Percentiles rank a stretch among this genome's conserved stretches.
phyloP scores from a whole-genome alignment of 2,329 filamentous ascomycete genomes.

The Dactylonectria macrodidyma region DNA sequence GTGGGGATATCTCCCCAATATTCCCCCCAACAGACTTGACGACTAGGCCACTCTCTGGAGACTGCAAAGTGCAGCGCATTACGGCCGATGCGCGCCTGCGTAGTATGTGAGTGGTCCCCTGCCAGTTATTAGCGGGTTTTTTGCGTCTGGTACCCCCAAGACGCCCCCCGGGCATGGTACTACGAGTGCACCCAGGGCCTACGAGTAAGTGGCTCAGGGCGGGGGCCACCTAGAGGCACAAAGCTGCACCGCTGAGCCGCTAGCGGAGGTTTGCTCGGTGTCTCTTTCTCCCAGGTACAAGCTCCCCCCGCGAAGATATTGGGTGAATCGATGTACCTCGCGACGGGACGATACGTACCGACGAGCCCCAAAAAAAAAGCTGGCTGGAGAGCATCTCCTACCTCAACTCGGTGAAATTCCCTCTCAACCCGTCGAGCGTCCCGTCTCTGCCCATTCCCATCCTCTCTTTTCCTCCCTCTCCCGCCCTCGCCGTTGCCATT shows the following conservation, averaged over 20 bases:
- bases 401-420: slow-evolving; percentile 50
- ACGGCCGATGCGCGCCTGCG: slow-evolving; percentile 32
- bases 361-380: slow-evolving; percentile 51
- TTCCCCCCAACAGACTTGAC: slow-evolving; percentile 47
- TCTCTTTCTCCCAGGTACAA: slow-evolving; percentile 44
- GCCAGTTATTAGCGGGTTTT: slow-evolving; percentile 3
- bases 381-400: slow-evolving; percentile 45
- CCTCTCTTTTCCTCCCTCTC: slow-evolving; percentile 37
- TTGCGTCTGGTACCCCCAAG: background rate
- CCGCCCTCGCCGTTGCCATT: slow-evolving; percentile 41
- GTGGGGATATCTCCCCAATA: slow-evolving; percentile 39
- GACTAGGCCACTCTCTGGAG: slow-evolving; percentile 32
- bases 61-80: slow-evolving; percentile 14
- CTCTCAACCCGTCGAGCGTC: slow-evolving; percentile 48
- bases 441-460: slow-evolving; percentile 45
- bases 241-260: slow-evolving; percentile 43
- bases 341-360: slow-evolving; percentile 50
- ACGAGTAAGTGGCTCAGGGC: slow-evolving; percentile 21
- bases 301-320: slow-evolving; percentile 17
- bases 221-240: slow-evolving; percentile 45
- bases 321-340: slow-evolving; percentile 43
- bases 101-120: slow-evolving; percentile 16
- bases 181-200: slow-evolving; percentile 14
- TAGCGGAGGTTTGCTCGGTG: slow-evolving; percentile 47
- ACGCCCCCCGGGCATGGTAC: background rate